A percentile compares a stretch with the other conserved stretches of the same genome.
phyloP scores from a whole-genome alignment of 352 stramenopile species.

The Globisporangium megalacanthum region DNA sequence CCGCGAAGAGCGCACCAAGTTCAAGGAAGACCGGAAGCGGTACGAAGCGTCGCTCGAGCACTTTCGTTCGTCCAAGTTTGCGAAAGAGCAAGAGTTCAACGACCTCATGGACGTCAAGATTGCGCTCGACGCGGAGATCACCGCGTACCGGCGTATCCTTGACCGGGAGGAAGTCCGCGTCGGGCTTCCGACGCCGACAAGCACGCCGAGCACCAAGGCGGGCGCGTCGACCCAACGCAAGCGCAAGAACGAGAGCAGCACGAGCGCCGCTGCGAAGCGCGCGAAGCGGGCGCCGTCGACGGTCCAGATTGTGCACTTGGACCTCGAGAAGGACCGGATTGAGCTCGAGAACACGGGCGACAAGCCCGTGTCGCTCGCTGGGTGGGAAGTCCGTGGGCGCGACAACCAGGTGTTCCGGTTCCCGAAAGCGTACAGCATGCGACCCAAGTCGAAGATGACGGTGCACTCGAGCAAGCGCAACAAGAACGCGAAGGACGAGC shows the following conservation, averaged over 20 bases:
- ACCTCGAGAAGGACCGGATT: constrained; percentile 74
- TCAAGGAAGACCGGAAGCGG: constrained; percentile 71
- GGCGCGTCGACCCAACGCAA: constrained; percentile 28
- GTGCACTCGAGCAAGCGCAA: constrained; percentile 79
- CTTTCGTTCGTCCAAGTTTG: constrained; percentile 59
- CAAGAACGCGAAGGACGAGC: constrained; percentile 69
- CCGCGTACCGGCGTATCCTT: constrained; percentile 75
- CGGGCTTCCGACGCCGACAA: constrained; percentile 47
- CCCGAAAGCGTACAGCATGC: constrained; percentile 60
- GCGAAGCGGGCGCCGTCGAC: constrained; percentile 31
- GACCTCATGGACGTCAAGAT: constrained; percentile 88
- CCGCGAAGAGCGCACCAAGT: constrained; percentile 64
- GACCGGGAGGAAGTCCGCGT: constrained; percentile 74
- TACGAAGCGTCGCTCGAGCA: constrained; percentile 69
- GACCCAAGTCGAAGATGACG: constrained; percentile 59
- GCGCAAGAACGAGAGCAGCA: constrained; percentile 45
- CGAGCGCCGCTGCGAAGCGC: constrained; percentile 28
- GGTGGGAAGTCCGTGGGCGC: constrained; percentile 61
- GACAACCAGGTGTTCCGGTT: constrained; percentile 69
- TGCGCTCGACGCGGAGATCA: constrained; percentile 68
- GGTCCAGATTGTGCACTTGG: constrained; percentile 56
- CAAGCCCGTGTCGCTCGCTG: constrained; percentile 45
- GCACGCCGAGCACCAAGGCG: constrained; percentile 28
- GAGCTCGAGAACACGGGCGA: constrained; percentile 71
- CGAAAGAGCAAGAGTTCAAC: constrained; percentile 80